A percentile compares a stretch with the other conserved stretches of the same genome.
phyloP scores from a whole-genome alignment of 805 yeast genomes.

The Saturnispora ahearnii region DNA sequence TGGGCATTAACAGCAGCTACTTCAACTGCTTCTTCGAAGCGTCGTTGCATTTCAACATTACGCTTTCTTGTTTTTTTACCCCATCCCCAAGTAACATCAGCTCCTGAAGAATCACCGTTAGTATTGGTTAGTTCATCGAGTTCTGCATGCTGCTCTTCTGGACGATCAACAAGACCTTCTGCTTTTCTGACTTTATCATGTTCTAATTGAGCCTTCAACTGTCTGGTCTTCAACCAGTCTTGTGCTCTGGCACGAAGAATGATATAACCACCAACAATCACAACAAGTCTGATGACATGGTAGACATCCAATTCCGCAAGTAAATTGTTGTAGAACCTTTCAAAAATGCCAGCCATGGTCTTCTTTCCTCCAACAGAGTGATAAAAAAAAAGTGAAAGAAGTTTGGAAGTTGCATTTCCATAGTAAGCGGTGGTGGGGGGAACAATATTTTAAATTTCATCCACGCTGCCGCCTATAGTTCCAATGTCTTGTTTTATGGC shows the following conservation, averaged over 20 bases:
- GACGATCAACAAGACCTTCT: constrained; percentile 25
- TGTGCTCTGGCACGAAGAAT: constrained; percentile 48
- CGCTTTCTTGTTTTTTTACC: constrained; percentile 64
- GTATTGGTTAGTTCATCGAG: constrained; percentile 10
- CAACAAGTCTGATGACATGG: constrained; percentile 38
- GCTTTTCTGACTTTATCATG: constrained; percentile 38
- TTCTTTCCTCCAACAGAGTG: not conserved
- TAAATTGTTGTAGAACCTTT: constrained; percentile 8
- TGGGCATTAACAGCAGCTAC: constrained; percentile 31
- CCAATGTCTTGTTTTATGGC: constrained; percentile 28
- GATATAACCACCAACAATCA: constrained; percentile 55
- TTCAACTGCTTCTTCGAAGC: constrained; percentile 42
- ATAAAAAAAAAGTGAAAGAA: not conserved
- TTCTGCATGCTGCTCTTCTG: constrained; percentile 24
- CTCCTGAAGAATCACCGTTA: constrained; percentile 12
- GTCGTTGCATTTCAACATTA: constrained; percentile 45
- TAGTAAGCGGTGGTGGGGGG: not conserved
- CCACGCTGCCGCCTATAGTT: not conserved
- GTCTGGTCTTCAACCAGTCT: constrained; percentile 48
- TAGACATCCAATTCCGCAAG: constrained; percentile 36
- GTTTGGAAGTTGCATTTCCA: not conserved
- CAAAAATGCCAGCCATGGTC: not conserved
- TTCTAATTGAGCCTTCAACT: constrained; percentile 38
- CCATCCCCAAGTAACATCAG: constrained; percentile 60
- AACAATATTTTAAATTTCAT: constrained; percentile 2